Evolutionary conservation across 257 asterid species (phyloP).

Genomic region (Ligustrum vulgare): DNA sequence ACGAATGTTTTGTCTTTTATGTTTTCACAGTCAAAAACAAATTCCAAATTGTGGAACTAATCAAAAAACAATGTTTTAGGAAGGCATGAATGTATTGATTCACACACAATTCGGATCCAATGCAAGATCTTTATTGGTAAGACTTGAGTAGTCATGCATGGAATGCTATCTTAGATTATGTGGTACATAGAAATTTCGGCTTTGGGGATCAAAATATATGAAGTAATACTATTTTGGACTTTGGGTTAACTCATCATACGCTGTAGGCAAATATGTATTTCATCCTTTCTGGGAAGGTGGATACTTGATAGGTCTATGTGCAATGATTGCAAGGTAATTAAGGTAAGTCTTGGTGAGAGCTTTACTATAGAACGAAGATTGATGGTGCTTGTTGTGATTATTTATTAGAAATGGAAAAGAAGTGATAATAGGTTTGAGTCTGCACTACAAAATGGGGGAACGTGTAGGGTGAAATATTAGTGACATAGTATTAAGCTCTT

Average conservation of each 20-base stretch:
- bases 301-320: background rate
- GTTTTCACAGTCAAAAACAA: no score
- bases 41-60: background rate
- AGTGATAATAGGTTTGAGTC: no score
- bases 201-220: background rate
- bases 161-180: background rate
- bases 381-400: background rate
- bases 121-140: background rate
- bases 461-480: no score
- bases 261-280: background rate
- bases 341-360: background rate
- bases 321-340: background rate
- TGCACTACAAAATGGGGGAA: no score
- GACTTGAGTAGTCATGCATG: background rate
- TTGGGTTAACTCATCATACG: background rate
- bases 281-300: background rate
- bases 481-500: background rate
- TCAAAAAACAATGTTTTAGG: background rate
- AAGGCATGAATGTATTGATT: background rate
- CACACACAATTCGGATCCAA: background rate
- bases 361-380: background rate
- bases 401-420: no score
- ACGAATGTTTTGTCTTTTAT: background rate
- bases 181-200: background rate
- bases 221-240: background rate